Percentiles rank a stretch among this genome's conserved stretches.
These are phyloP conservation scores for Punctularia strigosozonata DNA, from an alignment of 768 basidiomycete species.

Conservation along the genomic window DNA sequence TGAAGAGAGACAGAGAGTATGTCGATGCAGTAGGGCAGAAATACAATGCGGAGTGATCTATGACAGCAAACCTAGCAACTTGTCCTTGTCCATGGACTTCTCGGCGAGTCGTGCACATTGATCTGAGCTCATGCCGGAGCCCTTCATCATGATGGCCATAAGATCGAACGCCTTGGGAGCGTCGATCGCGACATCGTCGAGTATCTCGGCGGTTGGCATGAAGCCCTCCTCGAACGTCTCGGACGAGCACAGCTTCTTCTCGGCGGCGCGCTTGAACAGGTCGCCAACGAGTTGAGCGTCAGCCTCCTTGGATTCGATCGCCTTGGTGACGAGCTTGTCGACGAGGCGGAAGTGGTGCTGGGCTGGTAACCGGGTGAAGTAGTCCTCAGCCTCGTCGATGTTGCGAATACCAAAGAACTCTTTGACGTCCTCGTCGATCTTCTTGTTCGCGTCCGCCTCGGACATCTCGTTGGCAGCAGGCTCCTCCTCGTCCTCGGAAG, in stretches of 20 bases:
- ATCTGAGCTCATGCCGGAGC: constrained; percentile 45
- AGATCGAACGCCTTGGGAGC: constrained; percentile 76
- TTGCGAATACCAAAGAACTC: constrained; percentile 83
- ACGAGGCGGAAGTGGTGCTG: constrained; percentile 56
- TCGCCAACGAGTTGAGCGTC: constrained; percentile 71
- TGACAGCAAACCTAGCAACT: constrained; percentile 46
- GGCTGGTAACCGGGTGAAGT: constrained; percentile 65
- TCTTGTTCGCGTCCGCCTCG: constrained; percentile 56
- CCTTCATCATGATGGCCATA: constrained; percentile 66
- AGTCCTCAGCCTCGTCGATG: constrained; percentile 78
- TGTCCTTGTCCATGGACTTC: constrained; percentile 50
- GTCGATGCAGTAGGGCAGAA: too few relatives aligned
- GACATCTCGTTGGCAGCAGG: constrained; percentile 35
- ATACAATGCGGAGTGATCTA: constrained; percentile 25
- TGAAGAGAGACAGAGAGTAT: too few relatives aligned
- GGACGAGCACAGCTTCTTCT: constrained; percentile 46
- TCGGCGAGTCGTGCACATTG: constrained; percentile 46
- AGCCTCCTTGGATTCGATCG: constrained; percentile 71
- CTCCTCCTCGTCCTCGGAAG: constrained; percentile 23
- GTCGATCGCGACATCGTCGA: constrained; percentile 87
- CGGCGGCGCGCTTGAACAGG: constrained; percentile 53
- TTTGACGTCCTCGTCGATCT: constrained; percentile 72
- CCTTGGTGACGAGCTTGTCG: constrained; percentile 60
- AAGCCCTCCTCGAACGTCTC: constrained; percentile 70
- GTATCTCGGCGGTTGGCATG: constrained; percentile 49